These are phyloP conservation scores for Phalaenopsis hybrid DNA, from an alignment of 116 monocot species.

Conservation along the genomic window DNA sequence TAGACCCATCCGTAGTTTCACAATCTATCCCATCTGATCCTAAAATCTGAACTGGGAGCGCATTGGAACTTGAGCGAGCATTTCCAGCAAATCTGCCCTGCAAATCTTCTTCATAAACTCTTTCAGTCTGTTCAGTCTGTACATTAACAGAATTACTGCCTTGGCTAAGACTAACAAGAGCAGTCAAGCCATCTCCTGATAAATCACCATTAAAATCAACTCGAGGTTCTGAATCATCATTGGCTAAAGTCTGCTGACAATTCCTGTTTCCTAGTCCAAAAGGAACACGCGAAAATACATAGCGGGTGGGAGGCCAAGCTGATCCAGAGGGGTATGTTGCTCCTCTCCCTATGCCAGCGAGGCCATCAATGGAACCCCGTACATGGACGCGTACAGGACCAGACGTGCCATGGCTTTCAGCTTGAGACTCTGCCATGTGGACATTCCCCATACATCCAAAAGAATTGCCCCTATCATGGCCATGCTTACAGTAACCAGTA, in stretches of 20 bases:
- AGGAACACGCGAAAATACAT: constrained; percentile 92
- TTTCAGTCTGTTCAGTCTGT: constrained; percentile 49
- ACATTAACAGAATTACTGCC: constrained; percentile 46
- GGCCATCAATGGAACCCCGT: constrained; percentile 83
- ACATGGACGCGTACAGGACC: constrained; percentile 72
- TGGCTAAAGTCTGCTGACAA: constrained; percentile 62
- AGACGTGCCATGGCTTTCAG: constrained; percentile 57
- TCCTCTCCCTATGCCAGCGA: constrained; percentile 94
- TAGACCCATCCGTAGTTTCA: constrained; percentile 61
- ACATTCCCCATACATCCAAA: constrained; percentile 49
- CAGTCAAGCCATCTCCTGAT: constrained; percentile 89
- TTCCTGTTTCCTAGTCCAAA: constrained; percentile 78
- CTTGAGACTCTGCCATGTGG: constrained; percentile 66
- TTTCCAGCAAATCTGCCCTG: constrained; percentile 28
- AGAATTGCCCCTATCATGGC: constrained; percentile 47
- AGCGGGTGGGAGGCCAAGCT: constrained; percentile 87
- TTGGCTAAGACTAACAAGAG: constrained; percentile 76
- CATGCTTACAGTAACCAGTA: constrained; percentile 55
- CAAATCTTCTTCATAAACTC: constrained; percentile 45
- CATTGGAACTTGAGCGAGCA: constrained; percentile 36
- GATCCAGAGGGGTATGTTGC: constrained; percentile 55
- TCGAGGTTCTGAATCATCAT: constrained; percentile 84
- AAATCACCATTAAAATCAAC: constrained; percentile 60
- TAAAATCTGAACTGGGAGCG: constrained; percentile 57
- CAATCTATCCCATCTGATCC: constrained; percentile 68